phyloP scores from a whole-genome alignment of 2,329 filamentous ascomycete genomes.

The Sclerotinia sclerotiorum region DNA sequence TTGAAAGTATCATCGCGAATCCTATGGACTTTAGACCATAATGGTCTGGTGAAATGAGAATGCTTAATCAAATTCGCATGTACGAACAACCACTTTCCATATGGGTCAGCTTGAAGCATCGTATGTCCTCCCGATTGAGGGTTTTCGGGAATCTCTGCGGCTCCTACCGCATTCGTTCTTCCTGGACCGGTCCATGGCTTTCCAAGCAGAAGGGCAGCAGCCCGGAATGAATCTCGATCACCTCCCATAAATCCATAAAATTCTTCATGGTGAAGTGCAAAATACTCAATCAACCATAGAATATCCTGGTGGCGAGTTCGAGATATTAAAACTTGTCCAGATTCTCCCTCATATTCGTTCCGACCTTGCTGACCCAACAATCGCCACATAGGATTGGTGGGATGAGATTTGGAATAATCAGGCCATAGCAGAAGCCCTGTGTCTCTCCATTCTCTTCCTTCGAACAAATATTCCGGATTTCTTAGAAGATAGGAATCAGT shows the following conservation, averaged over 20 bases:
- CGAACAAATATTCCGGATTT: conserved; percentile 29
- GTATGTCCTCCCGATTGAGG: conserved; percentile 29
- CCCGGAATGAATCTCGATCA: conserved; percentile 30
- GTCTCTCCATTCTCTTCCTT: conserved; percentile 27
- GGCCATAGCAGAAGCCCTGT: conserved; percentile 31
- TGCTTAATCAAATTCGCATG: conserved; percentile 33
- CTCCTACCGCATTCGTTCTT: conserved; percentile 26
- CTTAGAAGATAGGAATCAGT: conserved; percentile 29
- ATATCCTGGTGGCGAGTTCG: conserved; percentile 28
- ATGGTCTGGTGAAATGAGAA: conserved; percentile 22
- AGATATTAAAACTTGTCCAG: conserved; percentile 29
- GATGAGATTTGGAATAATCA: conserved; percentile 30
- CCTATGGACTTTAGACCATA: conserved; percentile 29
- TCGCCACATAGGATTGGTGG: conserved; percentile 31
- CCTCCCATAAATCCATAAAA: conserved; percentile 32
- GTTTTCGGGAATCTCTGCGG: not conserved
- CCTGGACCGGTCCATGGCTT: conserved; percentile 28
- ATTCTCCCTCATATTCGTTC: conserved; percentile 31
- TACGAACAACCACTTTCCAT: conserved; percentile 31
- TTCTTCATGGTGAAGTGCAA: conserved; percentile 27
- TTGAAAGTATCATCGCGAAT: conserved; percentile 26
- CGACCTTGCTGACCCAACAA: conserved; percentile 26
- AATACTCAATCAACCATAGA: conserved; percentile 31
- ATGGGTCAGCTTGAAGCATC: conserved; percentile 29
- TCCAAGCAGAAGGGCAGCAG: conserved; percentile 26